A percentile compares a stretch with the other conserved stretches of the same genome.
phyloP scores from a whole-genome alignment of 2,329 filamentous ascomycete species.

The Claviceps humidiphila region DNA sequence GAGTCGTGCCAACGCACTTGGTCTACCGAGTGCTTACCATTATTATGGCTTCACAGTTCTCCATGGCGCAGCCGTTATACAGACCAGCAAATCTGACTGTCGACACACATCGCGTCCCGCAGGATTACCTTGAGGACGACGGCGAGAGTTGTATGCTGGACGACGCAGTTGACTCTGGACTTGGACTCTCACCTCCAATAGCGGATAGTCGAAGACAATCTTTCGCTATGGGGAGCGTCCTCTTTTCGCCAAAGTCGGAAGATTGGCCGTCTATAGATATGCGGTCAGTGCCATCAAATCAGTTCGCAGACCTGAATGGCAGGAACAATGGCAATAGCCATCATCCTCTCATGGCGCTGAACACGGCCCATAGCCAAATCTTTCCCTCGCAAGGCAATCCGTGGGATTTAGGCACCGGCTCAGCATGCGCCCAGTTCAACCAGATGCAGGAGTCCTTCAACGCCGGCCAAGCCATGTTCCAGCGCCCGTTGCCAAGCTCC shows the following conservation, averaged over 20 bases:
- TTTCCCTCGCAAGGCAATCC: constrained; percentile 28
- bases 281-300: constrained; percentile 49
- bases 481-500: constrained; percentile 39
- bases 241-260: constrained; percentile 54
- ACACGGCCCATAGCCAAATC: constrained; percentile 31
- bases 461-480: constrained; percentile 38
- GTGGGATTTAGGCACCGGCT: constrained; percentile 55
- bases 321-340: constrained; percentile 37
- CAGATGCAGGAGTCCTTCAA: constrained; percentile 46
- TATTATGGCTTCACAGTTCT: constrained; percentile 38
- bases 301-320: constrained; percentile 42
- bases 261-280: constrained; percentile 52
- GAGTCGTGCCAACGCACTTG: too few relatives aligned
- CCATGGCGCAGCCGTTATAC: constrained; percentile 36
- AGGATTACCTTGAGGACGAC: constrained; percentile 47
- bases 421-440: constrained; percentile 54
- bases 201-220: constrained; percentile 49
- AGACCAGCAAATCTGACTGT: constrained; percentile 36
- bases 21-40: constrained; percentile 2
- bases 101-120: constrained; percentile 37
- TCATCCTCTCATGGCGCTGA: constrained; percentile 56
- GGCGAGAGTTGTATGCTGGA: constrained; percentile 43
- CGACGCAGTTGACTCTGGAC: constrained; percentile 46
- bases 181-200: constrained; percentile 52
- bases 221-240: constrained; percentile 39